Percentiles rank a stretch among this genome's conserved stretches.
These are phyloP conservation scores for Boletellus dicymbophilus DNA, from an alignment of 1,284 basidiomycete species.

Conservation along the genomic window DNA sequence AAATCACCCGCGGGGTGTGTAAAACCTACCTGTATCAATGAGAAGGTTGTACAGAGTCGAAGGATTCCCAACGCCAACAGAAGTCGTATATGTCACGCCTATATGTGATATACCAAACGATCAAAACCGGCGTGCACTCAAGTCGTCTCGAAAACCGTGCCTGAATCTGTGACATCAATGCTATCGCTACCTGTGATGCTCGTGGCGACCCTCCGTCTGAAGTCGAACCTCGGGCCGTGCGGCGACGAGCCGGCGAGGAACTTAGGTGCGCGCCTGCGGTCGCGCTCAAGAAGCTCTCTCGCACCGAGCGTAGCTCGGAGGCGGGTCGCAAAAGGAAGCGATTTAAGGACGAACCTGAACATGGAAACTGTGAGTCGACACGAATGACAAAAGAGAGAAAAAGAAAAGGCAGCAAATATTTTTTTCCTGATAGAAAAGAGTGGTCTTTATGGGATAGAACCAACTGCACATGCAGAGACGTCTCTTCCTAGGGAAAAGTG, in stretches of 20 bases:
- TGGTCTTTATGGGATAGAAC: too few relatives aligned
- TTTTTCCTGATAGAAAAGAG: too few relatives aligned
- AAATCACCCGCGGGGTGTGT: slow-evolving; percentile 15
- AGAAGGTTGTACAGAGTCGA: slow-evolving; percentile 46
- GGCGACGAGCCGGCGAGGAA: slow-evolving; percentile 49
- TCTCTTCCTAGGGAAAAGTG: too few relatives aligned
- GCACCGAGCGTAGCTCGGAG: slow-evolving; percentile 37
- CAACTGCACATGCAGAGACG: too few relatives aligned
- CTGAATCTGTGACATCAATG: slow-evolving; percentile 57
- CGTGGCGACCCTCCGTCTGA: slow-evolving; percentile 1
- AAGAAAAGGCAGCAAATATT: background rate
- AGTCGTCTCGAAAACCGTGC: slow-evolving; percentile 31
- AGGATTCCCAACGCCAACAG: slow-evolving; percentile 50
- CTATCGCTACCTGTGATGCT: slow-evolving; percentile 24
- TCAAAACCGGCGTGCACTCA: background rate
- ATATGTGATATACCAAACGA: slow-evolving; percentile 9
- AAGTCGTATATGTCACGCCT: slow-evolving; percentile 47
- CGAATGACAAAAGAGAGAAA: background rate
- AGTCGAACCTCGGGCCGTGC: slow-evolving; percentile 43
- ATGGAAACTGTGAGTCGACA: slow-evolving; percentile 5
- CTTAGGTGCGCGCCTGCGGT: slow-evolving; percentile 55
- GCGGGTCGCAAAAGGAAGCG: slow-evolving; percentile 47
- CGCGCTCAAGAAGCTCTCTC: slow-evolving; percentile 51
- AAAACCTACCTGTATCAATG: slow-evolving; percentile 51
- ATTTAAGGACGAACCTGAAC: slow-evolving; percentile 33